Conservation (phyloP, 2,329 filamentous ascomycete genomes). For the Podosphaera xanthii region DNA sequence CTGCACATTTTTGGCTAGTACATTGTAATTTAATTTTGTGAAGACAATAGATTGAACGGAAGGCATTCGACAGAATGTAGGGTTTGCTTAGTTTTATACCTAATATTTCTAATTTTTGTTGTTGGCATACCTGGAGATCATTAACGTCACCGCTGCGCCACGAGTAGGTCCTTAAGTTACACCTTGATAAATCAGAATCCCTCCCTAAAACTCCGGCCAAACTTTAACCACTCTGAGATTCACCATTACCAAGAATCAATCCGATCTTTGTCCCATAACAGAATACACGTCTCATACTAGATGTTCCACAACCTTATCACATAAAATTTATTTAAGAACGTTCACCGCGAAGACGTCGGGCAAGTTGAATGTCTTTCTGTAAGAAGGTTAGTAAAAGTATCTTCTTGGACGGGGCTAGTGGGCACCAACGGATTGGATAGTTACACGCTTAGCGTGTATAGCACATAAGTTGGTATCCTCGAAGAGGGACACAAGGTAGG, state of each 20-base stretch:
- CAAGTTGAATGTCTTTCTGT: slow-evolving; percentile 1
- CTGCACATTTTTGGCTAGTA: too few species aligned
- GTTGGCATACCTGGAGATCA: not conserved
- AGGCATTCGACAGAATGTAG: too few species aligned
- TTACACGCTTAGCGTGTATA: slow-evolving; percentile 98
- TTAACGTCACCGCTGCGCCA: not conserved
- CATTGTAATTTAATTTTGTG: too few species aligned
- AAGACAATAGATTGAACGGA: too few species aligned
- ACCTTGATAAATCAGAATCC: not conserved
- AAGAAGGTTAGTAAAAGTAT: not conserved
- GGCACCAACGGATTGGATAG: slow-evolving; percentile 40
- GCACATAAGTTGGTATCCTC: slow-evolving; percentile 43
- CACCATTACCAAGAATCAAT: too few species aligned
- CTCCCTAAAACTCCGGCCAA: not conserved
- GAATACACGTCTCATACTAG: too few species aligned
- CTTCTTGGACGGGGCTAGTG: slow-evolving; percentile 20
- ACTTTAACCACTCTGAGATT: not conserved
- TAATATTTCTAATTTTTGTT: not conserved
- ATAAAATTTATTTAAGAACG: not conserved
- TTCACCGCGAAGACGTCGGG: slow-evolving; percentile 2
- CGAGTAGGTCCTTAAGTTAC: not conserved
- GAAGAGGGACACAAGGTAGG: slow-evolving; percentile 93
- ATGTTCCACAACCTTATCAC: too few species aligned
- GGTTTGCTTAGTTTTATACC: not conserved
- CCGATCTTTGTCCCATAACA: too few species aligned